Evolutionary conservation across 768 basidiomycete genomes (phyloP), one percentile per base, ranked within the genome.

Genomic region (Pulveroboletus sp.): DNA sequence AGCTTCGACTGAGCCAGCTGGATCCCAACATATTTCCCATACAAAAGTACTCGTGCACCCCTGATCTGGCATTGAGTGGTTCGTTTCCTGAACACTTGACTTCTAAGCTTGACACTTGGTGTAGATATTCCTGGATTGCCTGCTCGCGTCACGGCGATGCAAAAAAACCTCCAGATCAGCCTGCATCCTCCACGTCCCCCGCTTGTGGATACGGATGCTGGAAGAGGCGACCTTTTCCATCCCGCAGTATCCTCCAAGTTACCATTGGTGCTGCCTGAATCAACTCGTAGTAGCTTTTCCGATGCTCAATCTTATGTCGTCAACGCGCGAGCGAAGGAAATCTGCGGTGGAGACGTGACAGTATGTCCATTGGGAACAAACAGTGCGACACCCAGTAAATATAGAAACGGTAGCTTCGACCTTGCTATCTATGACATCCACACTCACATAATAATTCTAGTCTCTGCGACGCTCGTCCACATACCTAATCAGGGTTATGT

Each of bases 361-460:
- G 71, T 97, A 37, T 77, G 88, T 8, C 78, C 93, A 2, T 73
- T 98, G 6, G 95, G 95, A 3, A 97, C 95, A 0, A 89, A 90
- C 2, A 94, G 92, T 60, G 85, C 91, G 0, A 64, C 90, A 34
- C 91, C 94, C 1, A 85, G 78, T 33, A 90, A 85, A 64, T 91
- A 91, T 58, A 79, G 95, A 48, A 97, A 97, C 64, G 89, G 91
- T 91, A 34, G 51, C 20, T 23, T 43, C 33, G 75, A 56, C 31
- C 27, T 32, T 49, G 34, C 27, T 17, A 14, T 19, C 6, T 14
- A 2, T 6, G 19, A 40, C n/a, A 3, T 16, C 25, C 14, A n/a
- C 2, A 34, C 49, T 57, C 17, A 56, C 4, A 5, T n/a, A 14
- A 37, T 21, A 14, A 37, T 21, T 34, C 7, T 40, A 89, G 87